Evolutionary conservation across 2,329 filamentous ascomycete species (phyloP).

Genomic region (Cercospora canescens): DNA sequence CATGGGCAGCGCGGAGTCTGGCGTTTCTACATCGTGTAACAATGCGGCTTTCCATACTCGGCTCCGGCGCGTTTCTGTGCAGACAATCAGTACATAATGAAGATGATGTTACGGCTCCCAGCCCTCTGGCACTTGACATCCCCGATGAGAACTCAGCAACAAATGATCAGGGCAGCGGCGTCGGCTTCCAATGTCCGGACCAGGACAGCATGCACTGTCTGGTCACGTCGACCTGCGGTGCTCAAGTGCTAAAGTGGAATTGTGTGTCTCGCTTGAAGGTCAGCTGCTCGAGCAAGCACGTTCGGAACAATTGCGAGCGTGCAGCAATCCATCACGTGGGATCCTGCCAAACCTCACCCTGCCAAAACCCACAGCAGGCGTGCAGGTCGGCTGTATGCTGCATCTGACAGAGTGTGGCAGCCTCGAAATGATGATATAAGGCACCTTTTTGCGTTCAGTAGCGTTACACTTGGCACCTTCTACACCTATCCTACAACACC

Average conservation of each 20-base stretch:
- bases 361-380: neutral
- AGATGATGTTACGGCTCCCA: constrained; percentile 1
- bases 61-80: neutral
- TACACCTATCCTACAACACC: neutral
- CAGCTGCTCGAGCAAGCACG: neutral
- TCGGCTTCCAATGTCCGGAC: neutral
- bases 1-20: constrained; percentile 11
- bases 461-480: neutral
- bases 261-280: constrained; percentile 1
- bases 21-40: neutral
- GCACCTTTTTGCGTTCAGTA: neutral
- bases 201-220: neutral
- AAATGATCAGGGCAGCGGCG: neutral
- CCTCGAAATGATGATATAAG: neutral
- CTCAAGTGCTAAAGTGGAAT: neutral
- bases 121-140: neutral
- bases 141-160: neutral
- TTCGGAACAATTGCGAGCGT: neutral
- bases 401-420: constrained; percentile 1
- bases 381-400: constrained; percentile 6
- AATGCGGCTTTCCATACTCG: constrained; percentile 1
- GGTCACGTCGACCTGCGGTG: neutral
- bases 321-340: neutral
- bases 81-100: constrained; percentile 12
- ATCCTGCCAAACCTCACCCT: neutral